Evolutionary conservation across 1,284 basidiomycete species (phyloP).

Genomic region (Moesziomyces sp.): DNA sequence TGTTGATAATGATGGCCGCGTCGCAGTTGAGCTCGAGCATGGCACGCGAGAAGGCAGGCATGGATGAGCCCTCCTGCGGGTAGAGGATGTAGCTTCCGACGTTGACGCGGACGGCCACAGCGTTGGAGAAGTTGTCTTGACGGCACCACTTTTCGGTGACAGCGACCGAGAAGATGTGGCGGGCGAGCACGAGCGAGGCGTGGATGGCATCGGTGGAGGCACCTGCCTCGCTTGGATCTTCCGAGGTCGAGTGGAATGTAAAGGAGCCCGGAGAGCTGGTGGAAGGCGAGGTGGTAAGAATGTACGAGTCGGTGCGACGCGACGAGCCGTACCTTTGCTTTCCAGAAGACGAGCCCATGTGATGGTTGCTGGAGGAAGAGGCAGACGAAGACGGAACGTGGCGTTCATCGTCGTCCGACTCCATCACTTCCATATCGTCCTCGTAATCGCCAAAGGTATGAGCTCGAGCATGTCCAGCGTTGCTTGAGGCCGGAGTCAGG

Average conservation of each 20-base stretch:
- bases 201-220: slow-evolving; percentile 24
- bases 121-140: slow-evolving; percentile 36
- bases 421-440: slow-evolving; percentile 32
- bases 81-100: slow-evolving; percentile 45
- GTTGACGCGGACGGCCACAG: slow-evolving; percentile 44
- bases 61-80: slow-evolving; percentile 27
- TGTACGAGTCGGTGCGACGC: slow-evolving; percentile 29
- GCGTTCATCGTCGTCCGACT: slow-evolving; percentile 29
- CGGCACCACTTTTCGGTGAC: slow-evolving; percentile 33
- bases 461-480: slow-evolving; percentile 9
- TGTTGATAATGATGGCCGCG: slow-evolving; percentile 81
- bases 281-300: slow-evolving; percentile 20
- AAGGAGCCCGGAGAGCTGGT: slow-evolving; percentile 12
- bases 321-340: slow-evolving; percentile 6
- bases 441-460: slow-evolving; percentile 6
- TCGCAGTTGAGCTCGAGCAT: slow-evolving; percentile 80
- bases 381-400: slow-evolving; percentile 9
- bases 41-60: slow-evolving; percentile 68
- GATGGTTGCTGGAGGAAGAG: slow-evolving; percentile 15
- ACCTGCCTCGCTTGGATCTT: slow-evolving; percentile 13
- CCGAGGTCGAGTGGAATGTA: slow-evolving; percentile 21
- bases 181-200: slow-evolving; percentile 27
- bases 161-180: slow-evolving; percentile 28
- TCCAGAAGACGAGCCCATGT: slow-evolving; percentile 1
- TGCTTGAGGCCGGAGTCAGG: slow-evolving; percentile 14